Evolutionary conservation across 306 rosid genomes (phyloP), one percentile per base, ranked within the genome.

Genomic region (Sechiopsis laciniata): DNA sequence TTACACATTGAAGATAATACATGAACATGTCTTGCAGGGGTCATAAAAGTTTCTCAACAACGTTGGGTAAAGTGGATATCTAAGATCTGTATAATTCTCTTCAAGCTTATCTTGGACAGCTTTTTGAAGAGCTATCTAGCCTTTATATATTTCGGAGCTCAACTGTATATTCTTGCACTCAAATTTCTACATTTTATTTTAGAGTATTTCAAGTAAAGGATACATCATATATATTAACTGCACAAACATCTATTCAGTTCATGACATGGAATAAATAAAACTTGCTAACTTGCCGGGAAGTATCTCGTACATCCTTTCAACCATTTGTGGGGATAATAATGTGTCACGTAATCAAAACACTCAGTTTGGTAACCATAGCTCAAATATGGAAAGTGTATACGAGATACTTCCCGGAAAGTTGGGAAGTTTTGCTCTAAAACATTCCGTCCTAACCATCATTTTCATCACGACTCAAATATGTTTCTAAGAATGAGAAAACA

Each of bases 21-120:
- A 62, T 53, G 22, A 40, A 40, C 0, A 65, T 62, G 21, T 76
- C 3, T 5, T 83, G 81, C 90, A 93, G 96, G 96, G 96, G 84
- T 93, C 79, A 82, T 87, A 75, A 80, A 37, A 45, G 83, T 86
- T 59, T 85, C 64, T 21, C 50, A 72, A 82, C 58, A 69, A 48
- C 73, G 40, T 46, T 68, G 73, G 73, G 53, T 84, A 65, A 75
- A 54, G 29, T 80, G 91, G 91, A 21, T 88, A 45, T n/a, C 50
- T 57, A 79, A 26, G 60, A 77, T 88, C 71, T 84, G 91, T 84
- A 61, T 19, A 12, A 56, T 76, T 7, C 48, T 84, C 51, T 58
- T 80, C 21, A 83, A 79, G 45, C 75, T 78, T 22, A 64, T 83
- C 60, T 12, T 81, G 54, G 76, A 67, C n/a, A 91, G 91, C 77